phyloP scores from a whole-genome alignment of 2,329 filamentous ascomycete genomes.

The Simplicillium aogashimaense region DNA sequence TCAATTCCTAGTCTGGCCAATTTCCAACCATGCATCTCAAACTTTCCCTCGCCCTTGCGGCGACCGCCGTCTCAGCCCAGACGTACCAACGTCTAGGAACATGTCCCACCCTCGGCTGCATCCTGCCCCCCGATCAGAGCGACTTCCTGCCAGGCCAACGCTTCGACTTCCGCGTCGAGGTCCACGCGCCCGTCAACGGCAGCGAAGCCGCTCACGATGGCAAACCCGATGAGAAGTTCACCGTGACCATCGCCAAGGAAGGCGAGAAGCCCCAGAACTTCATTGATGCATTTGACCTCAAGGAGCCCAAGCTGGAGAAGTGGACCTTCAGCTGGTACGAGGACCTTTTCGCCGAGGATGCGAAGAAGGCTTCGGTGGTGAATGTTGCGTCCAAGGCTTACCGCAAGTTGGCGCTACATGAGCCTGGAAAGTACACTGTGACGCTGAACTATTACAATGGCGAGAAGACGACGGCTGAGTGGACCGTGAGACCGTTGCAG shows the following conservation, averaged over 20 bases:
- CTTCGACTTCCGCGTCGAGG: constrained; percentile 75
- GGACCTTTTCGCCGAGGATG: constrained; percentile 70
- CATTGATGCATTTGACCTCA: constrained; percentile 56
- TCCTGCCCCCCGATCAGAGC: constrained; percentile 54
- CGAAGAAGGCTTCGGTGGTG: constrained; percentile 58
- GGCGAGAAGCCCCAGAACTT: constrained; percentile 42
- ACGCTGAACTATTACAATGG: constrained; percentile 67
- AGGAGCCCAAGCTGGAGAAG: constrained; percentile 64
- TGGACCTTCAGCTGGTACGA: constrained; percentile 85
- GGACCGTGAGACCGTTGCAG: constrained; percentile 64
- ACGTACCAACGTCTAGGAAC: constrained; percentile 50
- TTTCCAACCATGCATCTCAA: too few species aligned
- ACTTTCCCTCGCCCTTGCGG: constrained; percentile 10
- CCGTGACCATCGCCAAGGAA: constrained; percentile 61
- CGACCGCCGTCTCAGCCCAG: constrained; percentile 38
- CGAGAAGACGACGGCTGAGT: constrained; percentile 62
- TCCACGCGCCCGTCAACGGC: constrained; percentile 74
- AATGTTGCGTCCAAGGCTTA: constrained; percentile 75
- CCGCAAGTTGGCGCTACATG: constrained; percentile 63
- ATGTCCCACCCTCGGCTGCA: constrained; percentile 48
- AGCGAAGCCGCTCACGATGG: constrained; percentile 64
- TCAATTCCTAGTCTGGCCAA: too few species aligned
- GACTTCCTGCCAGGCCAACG: constrained; percentile 78
- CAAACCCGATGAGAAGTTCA: constrained; percentile 65
- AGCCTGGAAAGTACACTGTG: constrained; percentile 71